Base-by-base conservation (phyloP, 2,329 filamentous ascomycete species). In the Sphaceloma murrayae region DNA sequence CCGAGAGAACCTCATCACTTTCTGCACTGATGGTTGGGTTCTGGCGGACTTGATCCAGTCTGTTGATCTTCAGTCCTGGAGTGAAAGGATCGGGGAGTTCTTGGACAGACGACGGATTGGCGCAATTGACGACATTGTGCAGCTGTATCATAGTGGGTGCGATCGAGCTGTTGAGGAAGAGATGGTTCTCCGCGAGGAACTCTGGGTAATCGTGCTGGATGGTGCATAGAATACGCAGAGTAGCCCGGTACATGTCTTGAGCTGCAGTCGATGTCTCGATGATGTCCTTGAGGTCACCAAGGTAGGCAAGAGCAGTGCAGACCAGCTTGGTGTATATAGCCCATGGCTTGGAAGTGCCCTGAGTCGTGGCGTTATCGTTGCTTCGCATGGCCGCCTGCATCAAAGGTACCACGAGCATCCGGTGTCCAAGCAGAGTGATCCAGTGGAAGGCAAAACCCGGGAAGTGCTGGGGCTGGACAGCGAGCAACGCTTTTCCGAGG, bases 131-230 rank as follows among this genome's bases (percentile, higher is more conserved):
- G 45, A 94, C 72, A 57, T 96, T 95, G 52, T 88, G 78, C 43
- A 95, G 71, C 62, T 96, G 91, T 11, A 81, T 80, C 63, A 85
- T 91, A 56, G 91, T 82, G 40, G 79, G 76, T 1, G 88, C 85
- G 47, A 96, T 82, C 56, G 77, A 78, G 54, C 83, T 80, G 65
- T 82, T 87, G 43, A 98, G 76, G 53, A 78, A 77, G 53, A 85
- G 78, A 58, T 94, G 85, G 60, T 94, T 86, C 54, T 88, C 85
- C 4, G 85, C 82, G 31, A 98, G 67, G 62, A 94, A 98, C 46
- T 95, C 87, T 0, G 89, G 84, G 63, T 86, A 96, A 61, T 98
- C 91, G 58, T 96, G 91, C 53, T 94, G 85, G 43, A 98, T 68
- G 43, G 94, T 75, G 24, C 94, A 68, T 45, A 96, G 67, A 48